phyloP scores from a whole-genome alignment of 2,329 filamentous ascomycete genomes.

The Pseudogymnoascus sp. region DNA sequence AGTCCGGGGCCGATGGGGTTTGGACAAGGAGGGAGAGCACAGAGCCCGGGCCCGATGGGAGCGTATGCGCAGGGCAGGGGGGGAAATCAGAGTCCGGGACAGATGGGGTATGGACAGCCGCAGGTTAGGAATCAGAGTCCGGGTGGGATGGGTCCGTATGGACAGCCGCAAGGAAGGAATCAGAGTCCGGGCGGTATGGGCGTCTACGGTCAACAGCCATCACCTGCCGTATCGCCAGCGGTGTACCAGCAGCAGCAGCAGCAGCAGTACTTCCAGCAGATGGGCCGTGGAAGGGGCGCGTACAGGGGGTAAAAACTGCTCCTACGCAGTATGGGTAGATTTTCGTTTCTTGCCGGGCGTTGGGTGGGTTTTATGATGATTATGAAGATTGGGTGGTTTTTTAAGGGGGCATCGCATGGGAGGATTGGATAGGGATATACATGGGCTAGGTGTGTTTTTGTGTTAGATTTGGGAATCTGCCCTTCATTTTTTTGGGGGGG shows the following conservation, averaged over 20 bases:
- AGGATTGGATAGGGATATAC: not conserved
- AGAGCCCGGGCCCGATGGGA: not conserved
- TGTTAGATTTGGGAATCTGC: not conserved
- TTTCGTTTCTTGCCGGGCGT: not conserved
- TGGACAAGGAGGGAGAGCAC: not conserved
- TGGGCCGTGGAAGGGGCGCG: not conserved
- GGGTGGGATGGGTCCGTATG: too few relatives aligned
- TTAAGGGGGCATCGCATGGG: not conserved
- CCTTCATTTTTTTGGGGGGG: too few relatives aligned
- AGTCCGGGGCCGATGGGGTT: not conserved
- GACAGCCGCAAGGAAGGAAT: too few relatives aligned
- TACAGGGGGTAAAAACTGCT: not conserved
- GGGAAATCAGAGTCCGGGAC: constrained; percentile 10
- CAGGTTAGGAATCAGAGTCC: too few relatives aligned
- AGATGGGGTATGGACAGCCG: not conserved
- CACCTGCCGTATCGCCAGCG: not conserved
- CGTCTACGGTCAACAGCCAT: constrained; percentile 1
- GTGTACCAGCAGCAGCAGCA: not conserved
- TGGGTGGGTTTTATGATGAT: not conserved
- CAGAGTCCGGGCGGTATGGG: too few relatives aligned
- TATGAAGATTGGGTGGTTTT: not conserved
- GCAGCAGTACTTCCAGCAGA: not conserved
- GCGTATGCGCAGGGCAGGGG: not conserved
- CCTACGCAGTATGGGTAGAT: not conserved
- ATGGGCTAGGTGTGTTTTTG: not conserved